Evolutionary conservation across 208 protist species (phyloP).

Genomic region (Tritrichomonas musculus): DNA sequence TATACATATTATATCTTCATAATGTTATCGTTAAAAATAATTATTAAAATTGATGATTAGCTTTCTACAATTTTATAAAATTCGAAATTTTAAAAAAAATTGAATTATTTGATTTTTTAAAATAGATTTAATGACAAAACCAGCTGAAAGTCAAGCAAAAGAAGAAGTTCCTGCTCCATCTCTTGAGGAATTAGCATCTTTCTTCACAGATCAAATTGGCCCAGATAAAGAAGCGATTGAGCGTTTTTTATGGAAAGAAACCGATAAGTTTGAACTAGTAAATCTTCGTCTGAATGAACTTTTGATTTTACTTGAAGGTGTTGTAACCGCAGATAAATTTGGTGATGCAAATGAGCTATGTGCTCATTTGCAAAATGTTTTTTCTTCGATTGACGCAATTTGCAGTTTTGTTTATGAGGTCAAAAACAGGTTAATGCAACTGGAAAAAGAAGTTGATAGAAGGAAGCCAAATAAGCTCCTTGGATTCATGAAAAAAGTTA

Average conservation of each 20-base stretch:
- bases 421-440: neutral
- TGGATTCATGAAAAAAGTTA: neutral
- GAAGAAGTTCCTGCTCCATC: neutral
- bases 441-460: neutral
- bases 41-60: too few species aligned
- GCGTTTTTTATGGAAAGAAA: neutral
- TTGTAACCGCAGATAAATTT: neutral
- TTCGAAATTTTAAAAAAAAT: too few species aligned
- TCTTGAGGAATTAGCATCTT: neutral
- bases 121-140: too few species aligned
- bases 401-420: neutral
- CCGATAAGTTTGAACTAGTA: neutral
- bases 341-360: neutral
- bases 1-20: too few species aligned
- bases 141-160: too few species aligned
- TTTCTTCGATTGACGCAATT: neutral
- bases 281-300: neutral
- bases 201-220: neutral
- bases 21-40: too few species aligned
- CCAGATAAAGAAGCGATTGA: neutral
- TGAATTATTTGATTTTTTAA: too few species aligned
- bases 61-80: too few species aligned
- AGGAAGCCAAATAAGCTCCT: neutral
- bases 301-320: neutral
- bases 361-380: neutral